Evolutionary conservation across 345 rosid genomes (phyloP).

Genomic region (Eucalyptus cladocalyx): DNA sequence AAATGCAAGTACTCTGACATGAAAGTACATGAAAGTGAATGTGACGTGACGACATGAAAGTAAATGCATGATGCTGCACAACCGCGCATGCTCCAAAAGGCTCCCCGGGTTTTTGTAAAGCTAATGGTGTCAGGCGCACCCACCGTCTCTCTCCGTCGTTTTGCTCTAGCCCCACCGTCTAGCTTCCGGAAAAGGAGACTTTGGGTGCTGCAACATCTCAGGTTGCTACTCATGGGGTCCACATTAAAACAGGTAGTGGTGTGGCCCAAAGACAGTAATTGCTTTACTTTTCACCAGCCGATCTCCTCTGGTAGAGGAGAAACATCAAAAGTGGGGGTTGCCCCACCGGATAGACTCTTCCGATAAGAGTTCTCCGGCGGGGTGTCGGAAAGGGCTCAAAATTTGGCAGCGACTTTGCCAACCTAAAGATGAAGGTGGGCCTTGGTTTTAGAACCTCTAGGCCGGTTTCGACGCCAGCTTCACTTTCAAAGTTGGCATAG

Average conservation of each 20-base stretch:
- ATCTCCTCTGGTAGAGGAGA: too few relatives aligned
- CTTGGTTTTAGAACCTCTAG: background rate
- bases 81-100: background rate
- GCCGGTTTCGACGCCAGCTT: background rate
- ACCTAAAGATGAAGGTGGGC: background rate
- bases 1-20: background rate
- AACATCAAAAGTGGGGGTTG: too few relatives aligned
- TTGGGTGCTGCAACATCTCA: background rate
- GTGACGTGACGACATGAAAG: background rate
- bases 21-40: too few relatives aligned
- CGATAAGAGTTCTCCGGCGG: too few relatives aligned
- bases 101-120: background rate
- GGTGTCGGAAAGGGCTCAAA: background rate
- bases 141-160: background rate
- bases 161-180: too few relatives aligned
- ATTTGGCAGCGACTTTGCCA: background rate
- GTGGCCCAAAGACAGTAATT: background rate
- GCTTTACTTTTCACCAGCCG: background rate
- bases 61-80: background rate
- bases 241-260: background rate
- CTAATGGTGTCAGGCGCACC: background rate
- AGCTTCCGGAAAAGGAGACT: too few relatives aligned
- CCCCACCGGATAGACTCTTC: too few relatives aligned
- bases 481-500: background rate
- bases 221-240: background rate